Evolutionary conservation across 805 yeast species (phyloP).

Genomic region (Lipomyces yamanashiensis): DNA sequence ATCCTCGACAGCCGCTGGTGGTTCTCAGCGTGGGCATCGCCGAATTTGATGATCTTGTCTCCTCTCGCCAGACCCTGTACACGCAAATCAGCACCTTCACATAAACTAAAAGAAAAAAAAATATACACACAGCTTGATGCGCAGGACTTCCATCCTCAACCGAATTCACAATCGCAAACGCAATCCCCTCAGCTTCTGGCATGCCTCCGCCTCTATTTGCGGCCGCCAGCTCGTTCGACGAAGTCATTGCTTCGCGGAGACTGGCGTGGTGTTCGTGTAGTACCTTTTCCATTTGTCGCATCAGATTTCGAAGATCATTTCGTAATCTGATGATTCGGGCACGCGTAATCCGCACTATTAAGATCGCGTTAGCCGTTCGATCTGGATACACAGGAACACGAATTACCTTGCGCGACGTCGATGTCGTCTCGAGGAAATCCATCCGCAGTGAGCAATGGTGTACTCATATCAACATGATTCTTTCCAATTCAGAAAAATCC

Average conservation of each 20-base stretch:
- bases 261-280: conserved; percentile 53
- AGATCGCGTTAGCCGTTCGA: background rate
- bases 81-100: conserved; percentile 4
- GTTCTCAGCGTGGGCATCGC: conserved; percentile 58
- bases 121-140: conserved; percentile 44
- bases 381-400: background rate
- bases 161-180: conserved; percentile 61
- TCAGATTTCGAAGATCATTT: conserved; percentile 66
- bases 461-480: conserved; percentile 63
- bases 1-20: conserved; percentile 56
- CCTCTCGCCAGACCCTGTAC: conserved; percentile 55
- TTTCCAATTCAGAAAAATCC: conserved; percentile 15
- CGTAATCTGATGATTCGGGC: conserved; percentile 66
- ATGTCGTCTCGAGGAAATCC: conserved; percentile 88
- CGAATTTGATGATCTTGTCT: conserved; percentile 63
- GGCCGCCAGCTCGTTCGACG: background rate
- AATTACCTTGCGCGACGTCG: conserved; percentile 64
- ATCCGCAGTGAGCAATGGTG: conserved; percentile 66
- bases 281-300: conserved; percentile 53
- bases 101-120: background rate
- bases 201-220: conserved; percentile 4
- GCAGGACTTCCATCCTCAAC: conserved; percentile 66
- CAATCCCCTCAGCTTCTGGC: conserved; percentile 42
- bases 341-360: conserved; percentile 59
- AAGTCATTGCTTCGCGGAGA: conserved; percentile 11